Conservation (phyloP, 305 asterid species). For the Plantago rigida region DNA sequence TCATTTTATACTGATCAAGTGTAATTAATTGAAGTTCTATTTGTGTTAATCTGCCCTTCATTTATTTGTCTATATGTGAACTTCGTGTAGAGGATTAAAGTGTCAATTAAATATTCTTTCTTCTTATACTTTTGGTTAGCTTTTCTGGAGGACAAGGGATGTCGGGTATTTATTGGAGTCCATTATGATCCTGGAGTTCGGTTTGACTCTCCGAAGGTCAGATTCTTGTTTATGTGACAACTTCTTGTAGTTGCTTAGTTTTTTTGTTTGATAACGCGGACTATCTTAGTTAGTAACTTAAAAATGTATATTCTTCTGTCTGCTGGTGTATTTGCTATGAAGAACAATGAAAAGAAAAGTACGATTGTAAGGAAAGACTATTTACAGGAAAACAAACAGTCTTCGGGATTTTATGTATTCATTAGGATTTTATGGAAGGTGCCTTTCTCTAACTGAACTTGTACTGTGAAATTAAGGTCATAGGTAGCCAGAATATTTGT, state of each 20-base stretch:
- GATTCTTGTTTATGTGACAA: slow-evolving; percentile 23
- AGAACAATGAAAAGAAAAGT: not conserved
- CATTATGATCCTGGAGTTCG: slow-evolving; percentile 84
- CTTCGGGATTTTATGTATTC: not conserved
- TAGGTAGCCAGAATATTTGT: too few relatives aligned
- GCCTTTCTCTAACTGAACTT: not conserved
- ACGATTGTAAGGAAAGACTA: not conserved
- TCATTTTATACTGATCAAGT: not conserved
- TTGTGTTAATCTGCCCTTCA: not conserved
- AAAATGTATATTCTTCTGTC: not conserved
- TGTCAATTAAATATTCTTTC: slow-evolving; percentile 20
- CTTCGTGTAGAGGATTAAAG: not conserved
- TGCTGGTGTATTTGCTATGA: not conserved
- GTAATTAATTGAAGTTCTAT: too few relatives aligned
- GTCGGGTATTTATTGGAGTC: slow-evolving; percentile 91
- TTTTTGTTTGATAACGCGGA: slow-evolving; percentile 6
- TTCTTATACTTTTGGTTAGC: slow-evolving; percentile 35
- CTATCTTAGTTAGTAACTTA: slow-evolving; percentile 21
- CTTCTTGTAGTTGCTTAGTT: slow-evolving; percentile 15
- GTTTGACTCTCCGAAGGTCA: slow-evolving; percentile 80
- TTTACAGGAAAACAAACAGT: not conserved
- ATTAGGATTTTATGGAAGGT: not conserved
- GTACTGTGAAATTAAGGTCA: too few relatives aligned
- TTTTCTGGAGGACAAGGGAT: slow-evolving; percentile 89
- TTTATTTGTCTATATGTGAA: slow-evolving; percentile 18